Evolutionary conservation across 495 filamentous ascomycete genomes (phyloP).

Genomic region (Xylaria venustula): DNA sequence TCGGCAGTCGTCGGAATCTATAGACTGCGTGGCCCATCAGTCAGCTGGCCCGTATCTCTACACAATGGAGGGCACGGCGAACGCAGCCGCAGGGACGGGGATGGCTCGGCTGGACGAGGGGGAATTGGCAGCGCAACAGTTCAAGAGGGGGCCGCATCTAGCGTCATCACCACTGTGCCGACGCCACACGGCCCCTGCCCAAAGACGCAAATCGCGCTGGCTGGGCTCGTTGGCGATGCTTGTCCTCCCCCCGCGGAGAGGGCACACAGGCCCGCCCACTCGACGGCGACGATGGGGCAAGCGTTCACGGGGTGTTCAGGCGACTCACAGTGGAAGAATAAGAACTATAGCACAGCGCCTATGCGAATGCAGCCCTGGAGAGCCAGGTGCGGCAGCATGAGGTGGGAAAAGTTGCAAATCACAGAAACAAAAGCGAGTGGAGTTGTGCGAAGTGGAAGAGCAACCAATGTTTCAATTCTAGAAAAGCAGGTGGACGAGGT

Average conservation of each 20-base stretch:
- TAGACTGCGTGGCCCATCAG: slow-evolving; percentile 23
- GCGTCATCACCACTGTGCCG: background rate
- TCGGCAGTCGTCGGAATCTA: slow-evolving; percentile 38
- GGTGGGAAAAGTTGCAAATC: slow-evolving; percentile 18
- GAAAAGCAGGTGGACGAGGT: slow-evolving; percentile 22
- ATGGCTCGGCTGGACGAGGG: slow-evolving; percentile 1
- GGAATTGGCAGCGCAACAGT: background rate
- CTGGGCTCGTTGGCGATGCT: background rate
- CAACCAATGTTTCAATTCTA: slow-evolving; percentile 35
- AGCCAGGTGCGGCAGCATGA: slow-evolving; percentile 38
- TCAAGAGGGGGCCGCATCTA: background rate
- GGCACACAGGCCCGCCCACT: background rate
- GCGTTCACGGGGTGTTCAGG: background rate
- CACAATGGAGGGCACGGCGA: background rate
- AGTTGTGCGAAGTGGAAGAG: slow-evolving; percentile 37
- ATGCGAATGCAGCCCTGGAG: slow-evolving; percentile 37
- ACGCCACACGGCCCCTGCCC: background rate
- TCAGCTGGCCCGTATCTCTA: slow-evolving; percentile 8
- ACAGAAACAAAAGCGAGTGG: slow-evolving; percentile 34
- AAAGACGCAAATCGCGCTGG: slow-evolving; percentile 8
- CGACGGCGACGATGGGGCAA: background rate
- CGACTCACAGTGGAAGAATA: slow-evolving; percentile 32
- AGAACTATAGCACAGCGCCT: slow-evolving; percentile 34
- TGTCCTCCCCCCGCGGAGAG: background rate
- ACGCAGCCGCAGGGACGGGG: background rate